Conservation (phyloP, 345 rosid species). For the Lenwebbia sp. region DNA sequence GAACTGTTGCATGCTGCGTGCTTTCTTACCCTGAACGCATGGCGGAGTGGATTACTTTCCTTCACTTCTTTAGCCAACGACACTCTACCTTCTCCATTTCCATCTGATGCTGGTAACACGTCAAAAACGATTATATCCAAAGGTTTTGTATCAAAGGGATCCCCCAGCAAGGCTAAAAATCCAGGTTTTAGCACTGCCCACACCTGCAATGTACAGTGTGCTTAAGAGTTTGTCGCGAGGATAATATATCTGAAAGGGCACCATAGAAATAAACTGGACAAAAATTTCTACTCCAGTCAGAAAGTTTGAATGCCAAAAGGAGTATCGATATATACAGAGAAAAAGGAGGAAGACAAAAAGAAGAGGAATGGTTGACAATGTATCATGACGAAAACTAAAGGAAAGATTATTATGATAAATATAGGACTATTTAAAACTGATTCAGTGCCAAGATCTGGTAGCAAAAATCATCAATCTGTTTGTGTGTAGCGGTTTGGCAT, state of each 20-base stretch:
- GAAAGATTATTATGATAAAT: neutral
- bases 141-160: conserved; percentile 78
- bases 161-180: conserved; percentile 84
- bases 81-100: conserved; percentile 67
- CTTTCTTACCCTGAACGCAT: conserved; percentile 71
- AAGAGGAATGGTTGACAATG: neutral
- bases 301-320: neutral
- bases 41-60: conserved; percentile 91
- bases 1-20: neutral
- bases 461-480: neutral
- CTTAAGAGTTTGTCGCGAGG: neutral
- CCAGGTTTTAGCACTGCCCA: conserved; percentile 99
- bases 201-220: conserved; percentile 32
- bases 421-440: neutral
- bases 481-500: neutral
- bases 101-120: conserved; percentile 83
- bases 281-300: neutral
- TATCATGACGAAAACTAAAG: neutral
- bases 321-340: neutral
- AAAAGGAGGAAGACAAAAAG: neutral
- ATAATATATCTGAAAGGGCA: neutral
- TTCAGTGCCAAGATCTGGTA: neutral
- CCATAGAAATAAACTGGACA: neutral
- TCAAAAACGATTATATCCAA: conserved; percentile 88
- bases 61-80: conserved; percentile 76